Evolutionary conservation across 495 filamentous ascomycete genomes (phyloP).

Genomic region (Tuber melanosporum): DNA sequence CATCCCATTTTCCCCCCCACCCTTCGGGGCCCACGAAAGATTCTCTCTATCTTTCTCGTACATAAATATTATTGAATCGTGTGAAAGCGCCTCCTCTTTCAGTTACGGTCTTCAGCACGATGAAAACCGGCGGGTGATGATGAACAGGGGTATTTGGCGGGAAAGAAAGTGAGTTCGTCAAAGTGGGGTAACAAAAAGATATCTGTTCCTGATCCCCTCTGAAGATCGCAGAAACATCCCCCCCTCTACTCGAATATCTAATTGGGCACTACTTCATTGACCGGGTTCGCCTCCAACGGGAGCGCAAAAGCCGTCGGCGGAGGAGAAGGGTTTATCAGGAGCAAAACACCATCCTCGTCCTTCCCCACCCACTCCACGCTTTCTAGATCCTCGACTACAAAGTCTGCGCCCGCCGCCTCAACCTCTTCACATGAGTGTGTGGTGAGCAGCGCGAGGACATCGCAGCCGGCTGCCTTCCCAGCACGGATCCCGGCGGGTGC

Average conservation of each 20-base stretch:
- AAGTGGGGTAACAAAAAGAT: background rate
- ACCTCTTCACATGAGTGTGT: slow-evolving; percentile 72
- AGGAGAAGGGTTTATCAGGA: slow-evolving; percentile 11
- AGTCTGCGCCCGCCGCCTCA: slow-evolving; percentile 68
- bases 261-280: background rate
- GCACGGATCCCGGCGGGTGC: slow-evolving; percentile 83
- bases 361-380: slow-evolving; percentile 57
- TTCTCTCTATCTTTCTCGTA: background rate
- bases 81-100: background rate
- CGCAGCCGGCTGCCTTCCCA: slow-evolving; percentile 83
- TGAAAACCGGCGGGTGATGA: background rate
- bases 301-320: background rate
- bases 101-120: background rate
- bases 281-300: background rate
- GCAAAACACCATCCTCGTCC: slow-evolving; percentile 25
- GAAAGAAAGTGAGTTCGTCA: background rate
- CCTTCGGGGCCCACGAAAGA: background rate
- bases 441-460: slow-evolving; percentile 79
- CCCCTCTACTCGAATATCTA: background rate
- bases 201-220: background rate
- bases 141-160: background rate
- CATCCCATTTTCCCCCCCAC: background rate
- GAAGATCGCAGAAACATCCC: background rate
- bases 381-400: slow-evolving; percentile 73
- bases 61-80: background rate